Conservation (phyloP, 352 stramenopile species). For the Pythium aquatile region DNA sequence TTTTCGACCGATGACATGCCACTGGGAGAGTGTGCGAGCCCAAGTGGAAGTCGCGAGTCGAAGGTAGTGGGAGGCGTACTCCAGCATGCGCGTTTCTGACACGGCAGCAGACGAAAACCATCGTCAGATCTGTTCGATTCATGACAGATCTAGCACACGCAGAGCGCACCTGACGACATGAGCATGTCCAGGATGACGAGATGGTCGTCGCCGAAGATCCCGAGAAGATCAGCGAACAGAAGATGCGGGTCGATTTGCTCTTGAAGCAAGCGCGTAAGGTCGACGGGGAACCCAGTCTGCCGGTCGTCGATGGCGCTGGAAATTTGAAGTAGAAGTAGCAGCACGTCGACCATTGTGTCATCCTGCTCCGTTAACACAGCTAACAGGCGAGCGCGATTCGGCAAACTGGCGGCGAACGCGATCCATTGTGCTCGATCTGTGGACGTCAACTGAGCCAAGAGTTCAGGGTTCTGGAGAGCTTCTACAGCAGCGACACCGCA, state of each 20-base stretch:
- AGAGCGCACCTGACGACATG: constrained; percentile 57
- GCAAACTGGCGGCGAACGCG: constrained; percentile 7
- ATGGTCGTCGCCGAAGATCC: constrained; percentile 50
- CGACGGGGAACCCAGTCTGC: not conserved
- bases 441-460: not conserved
- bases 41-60: constrained; percentile 36
- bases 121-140: not conserved
- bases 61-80: constrained; percentile 60
- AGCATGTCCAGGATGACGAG: constrained; percentile 69
- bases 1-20: constrained; percentile 27
- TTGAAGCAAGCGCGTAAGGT: not conserved
- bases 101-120: not conserved
- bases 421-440: not conserved
- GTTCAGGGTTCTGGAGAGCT: not conserved
- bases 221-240: constrained; percentile 57
- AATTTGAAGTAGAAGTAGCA: constrained; percentile 42
- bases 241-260: constrained; percentile 47
- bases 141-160: not conserved
- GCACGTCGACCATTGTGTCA: constrained; percentile 64
- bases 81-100: constrained; percentile 64
- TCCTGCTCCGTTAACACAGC: constrained; percentile 63
- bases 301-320: not conserved
- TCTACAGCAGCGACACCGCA: constrained; percentile 27
- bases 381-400: constrained; percentile 40
- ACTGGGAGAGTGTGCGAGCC: constrained; percentile 24